Evolutionary conservation across 768 basidiomycete species (phyloP).

Genomic region (Kwoniella dendrophila): DNA sequence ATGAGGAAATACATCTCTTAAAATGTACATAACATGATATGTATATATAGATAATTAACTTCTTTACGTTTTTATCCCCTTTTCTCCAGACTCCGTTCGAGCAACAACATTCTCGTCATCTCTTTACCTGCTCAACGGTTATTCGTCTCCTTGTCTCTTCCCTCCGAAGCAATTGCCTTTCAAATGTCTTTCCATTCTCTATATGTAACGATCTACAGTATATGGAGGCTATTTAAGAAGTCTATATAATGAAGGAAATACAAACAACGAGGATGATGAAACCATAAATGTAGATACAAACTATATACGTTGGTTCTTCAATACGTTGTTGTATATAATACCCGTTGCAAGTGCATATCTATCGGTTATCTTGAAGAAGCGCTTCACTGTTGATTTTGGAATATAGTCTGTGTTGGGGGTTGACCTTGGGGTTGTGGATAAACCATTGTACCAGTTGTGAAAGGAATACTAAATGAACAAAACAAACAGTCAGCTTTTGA

Average conservation of each 20-base stretch:
- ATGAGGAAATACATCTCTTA: slow-evolving; percentile 6
- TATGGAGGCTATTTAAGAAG: not conserved
- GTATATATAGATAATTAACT: not conserved
- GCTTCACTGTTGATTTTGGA: not conserved
- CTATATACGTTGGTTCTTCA: too few relatives aligned
- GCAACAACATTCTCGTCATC: not conserved
- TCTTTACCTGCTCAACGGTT: not conserved
- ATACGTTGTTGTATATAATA: not conserved
- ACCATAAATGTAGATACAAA: too few relatives aligned
- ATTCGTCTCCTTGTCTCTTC: not conserved
- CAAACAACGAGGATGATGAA: too few relatives aligned
- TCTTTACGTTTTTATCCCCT: not conserved
- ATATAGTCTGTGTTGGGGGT: not conserved
- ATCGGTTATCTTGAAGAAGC: not conserved
- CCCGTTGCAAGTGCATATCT: too few relatives aligned
- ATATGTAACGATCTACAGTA: not conserved
- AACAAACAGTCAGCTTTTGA: slow-evolving; percentile 3
- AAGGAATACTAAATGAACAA: not conserved
- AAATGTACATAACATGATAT: not conserved
- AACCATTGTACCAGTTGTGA: slow-evolving; percentile 11
- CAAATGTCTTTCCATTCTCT: not conserved
- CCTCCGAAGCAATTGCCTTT: not conserved
- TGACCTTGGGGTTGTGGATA: slow-evolving; percentile 16
- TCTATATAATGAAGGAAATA: too few relatives aligned
- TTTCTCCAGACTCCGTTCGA: not conserved